Evolutionary conservation across 495 filamentous ascomycete genomes (phyloP).

Genomic region (Tuber magnatum): DNA sequence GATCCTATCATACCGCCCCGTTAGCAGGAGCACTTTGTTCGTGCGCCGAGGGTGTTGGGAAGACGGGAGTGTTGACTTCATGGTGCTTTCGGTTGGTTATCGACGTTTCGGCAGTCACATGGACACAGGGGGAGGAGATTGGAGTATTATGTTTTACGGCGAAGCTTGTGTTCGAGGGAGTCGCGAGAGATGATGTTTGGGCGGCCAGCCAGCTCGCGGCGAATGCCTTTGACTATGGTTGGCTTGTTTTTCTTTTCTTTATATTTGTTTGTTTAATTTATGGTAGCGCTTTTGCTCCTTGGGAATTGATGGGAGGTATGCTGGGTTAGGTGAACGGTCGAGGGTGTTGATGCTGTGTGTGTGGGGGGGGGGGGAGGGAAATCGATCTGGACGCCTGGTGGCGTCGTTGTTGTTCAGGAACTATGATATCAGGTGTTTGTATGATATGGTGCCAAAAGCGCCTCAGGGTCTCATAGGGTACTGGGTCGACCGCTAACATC

Average conservation of each 20-base stretch:
- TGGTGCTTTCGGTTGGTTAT: conserved; percentile 61
- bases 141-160: conserved; percentile 51
- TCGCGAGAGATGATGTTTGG: conserved; percentile 46
- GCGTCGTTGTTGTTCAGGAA: conserved; percentile 6
- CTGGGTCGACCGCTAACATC: not conserved
- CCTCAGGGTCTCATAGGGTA: not conserved
- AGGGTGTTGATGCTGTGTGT: not conserved
- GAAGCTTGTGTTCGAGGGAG: conserved; percentile 46
- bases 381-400: conserved; percentile 15
- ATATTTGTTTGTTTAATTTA: not conserved
- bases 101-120: conserved; percentile 58
- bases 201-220: conserved; percentile 51
- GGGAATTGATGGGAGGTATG: not conserved
- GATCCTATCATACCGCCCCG: conserved; percentile 48
- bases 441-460: not conserved
- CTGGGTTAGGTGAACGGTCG: not conserved
- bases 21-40: conserved; percentile 58
- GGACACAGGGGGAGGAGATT: conserved; percentile 47
- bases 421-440: conserved; percentile 5
- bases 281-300: not conserved
- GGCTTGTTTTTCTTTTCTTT: not conserved
- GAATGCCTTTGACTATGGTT: conserved; percentile 46
- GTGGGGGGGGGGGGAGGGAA: not conserved
- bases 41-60: conserved; percentile 52
- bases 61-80: conserved; percentile 56